Evolutionary conservation across 352 stramenopile genomes (phyloP).

Genomic region (Phytophthora megakarya): DNA sequence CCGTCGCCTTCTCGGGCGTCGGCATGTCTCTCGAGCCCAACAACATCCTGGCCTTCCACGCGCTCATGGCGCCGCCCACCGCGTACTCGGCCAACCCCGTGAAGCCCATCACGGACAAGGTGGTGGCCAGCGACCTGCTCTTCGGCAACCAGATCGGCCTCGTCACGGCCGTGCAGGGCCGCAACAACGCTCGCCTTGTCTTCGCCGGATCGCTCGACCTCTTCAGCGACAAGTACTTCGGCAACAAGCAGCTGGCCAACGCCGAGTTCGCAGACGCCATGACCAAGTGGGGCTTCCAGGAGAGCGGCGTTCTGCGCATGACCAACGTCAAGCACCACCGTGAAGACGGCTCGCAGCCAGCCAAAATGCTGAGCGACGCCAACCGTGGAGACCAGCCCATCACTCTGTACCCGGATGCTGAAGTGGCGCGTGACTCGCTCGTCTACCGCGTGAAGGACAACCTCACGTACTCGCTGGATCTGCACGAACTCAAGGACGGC

Average conservation of each 20-base stretch:
- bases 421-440: constrained; percentile 88
- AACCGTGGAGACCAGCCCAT: constrained; percentile 86
- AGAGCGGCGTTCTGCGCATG: constrained; percentile 87
- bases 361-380: constrained; percentile 91
- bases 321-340: constrained; percentile 88
- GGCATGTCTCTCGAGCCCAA: constrained; percentile 81
- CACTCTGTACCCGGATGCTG: constrained; percentile 89
- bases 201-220: constrained; percentile 88
- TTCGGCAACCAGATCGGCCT: constrained; percentile 82
- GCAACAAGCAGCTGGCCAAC: constrained; percentile 65
- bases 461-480: constrained; percentile 90
- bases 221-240: constrained; percentile 90
- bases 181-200: constrained; percentile 91
- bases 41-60: constrained; percentile 85
- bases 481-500: constrained; percentile 86
- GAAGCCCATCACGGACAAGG: constrained; percentile 69
- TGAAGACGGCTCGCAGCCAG: constrained; percentile 77
- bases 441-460: constrained; percentile 96
- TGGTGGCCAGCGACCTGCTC: constrained; percentile 64
- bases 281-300: constrained; percentile 88
- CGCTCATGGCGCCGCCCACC: constrained; percentile 74
- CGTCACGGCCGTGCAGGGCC: constrained; percentile 85
- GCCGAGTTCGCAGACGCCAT: constrained; percentile 72
- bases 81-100: constrained; percentile 85
- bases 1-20: constrained; percentile 80